These are phyloP conservation scores for Ascochyta lentis DNA, from an alignment of 2,329 filamentous ascomycete species.

Conservation along the genomic window DNA sequence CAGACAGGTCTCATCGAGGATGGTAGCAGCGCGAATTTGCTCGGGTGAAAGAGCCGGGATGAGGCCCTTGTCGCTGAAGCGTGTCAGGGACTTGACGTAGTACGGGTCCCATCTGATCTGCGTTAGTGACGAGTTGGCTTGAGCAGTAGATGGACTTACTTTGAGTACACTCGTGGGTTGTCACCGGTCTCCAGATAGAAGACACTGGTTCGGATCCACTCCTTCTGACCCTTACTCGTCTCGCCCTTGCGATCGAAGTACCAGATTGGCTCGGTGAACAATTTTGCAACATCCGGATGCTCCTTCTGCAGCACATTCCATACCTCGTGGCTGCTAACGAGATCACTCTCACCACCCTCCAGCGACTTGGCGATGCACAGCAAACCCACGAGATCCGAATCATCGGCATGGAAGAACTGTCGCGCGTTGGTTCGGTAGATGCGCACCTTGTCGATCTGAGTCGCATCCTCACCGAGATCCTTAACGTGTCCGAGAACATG, in stretches of 20 bases:
- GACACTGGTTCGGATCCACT: conserved; percentile 74
- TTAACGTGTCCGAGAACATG: conserved; percentile 91
- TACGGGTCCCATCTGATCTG: conserved; percentile 77
- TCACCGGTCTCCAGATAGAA: conserved; percentile 77
- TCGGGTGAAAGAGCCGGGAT: conserved; percentile 74
- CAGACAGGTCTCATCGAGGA: conserved; percentile 79
- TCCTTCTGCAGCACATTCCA: conserved; percentile 81
- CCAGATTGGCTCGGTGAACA: conserved; percentile 80
- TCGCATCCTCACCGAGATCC: conserved; percentile 81
- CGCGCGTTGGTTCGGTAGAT: conserved; percentile 88
- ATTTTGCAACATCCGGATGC: conserved; percentile 78
- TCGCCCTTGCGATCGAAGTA: conserved; percentile 94
- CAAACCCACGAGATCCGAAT: conserved; percentile 81
- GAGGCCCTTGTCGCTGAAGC: conserved; percentile 75
- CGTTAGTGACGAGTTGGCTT: conserved; percentile 15
- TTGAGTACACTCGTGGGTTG: conserved; percentile 74
- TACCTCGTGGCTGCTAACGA: conserved; percentile 78
- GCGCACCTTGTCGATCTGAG: conserved; percentile 82
- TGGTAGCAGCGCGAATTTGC: conserved; percentile 70
- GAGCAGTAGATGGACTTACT: conserved; percentile 52
- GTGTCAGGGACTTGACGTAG: conserved; percentile 76
- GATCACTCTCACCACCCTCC: conserved; percentile 83
- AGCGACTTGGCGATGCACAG: conserved; percentile 79
- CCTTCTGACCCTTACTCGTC: conserved; percentile 73
- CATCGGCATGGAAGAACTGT: conserved; percentile 87